Conservation (phyloP, 352 stramenopile species). For the Pythium folliculosum region DNA sequence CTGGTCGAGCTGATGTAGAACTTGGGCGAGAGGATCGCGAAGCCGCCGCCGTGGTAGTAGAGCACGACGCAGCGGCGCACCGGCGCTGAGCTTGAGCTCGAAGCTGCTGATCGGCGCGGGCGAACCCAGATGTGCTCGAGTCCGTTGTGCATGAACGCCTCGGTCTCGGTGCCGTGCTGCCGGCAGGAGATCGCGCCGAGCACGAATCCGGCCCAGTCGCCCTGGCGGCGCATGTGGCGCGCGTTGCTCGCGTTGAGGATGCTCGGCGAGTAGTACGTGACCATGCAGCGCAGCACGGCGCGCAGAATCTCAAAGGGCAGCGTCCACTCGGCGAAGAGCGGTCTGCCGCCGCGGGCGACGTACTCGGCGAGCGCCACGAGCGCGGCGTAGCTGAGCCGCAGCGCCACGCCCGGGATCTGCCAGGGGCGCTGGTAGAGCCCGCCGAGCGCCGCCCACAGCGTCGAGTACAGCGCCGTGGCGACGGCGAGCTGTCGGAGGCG, state of each 20-base stretch:
- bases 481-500: background rate
- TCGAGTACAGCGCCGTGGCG: background rate
- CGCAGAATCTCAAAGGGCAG: constrained; percentile 28
- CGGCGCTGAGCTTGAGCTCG: too few relatives aligned
- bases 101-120: background rate
- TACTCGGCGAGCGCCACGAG: constrained; percentile 21
- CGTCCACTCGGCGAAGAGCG: constrained; percentile 29
- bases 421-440: constrained; percentile 3
- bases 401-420: constrained; percentile 18
- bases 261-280: constrained; percentile 20
- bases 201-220: constrained; percentile 1
- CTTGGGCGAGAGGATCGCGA: constrained; percentile 25
- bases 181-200: constrained; percentile 15
- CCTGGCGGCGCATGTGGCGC: constrained; percentile 21
- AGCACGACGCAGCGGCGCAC: constrained; percentile 15
- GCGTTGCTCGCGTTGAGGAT: constrained; percentile 12
- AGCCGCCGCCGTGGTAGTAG: constrained; percentile 29
- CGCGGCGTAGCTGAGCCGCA: constrained; percentile 14
- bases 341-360: constrained; percentile 25
- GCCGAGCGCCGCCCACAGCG: background rate
- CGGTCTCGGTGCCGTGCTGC: constrained; percentile 15
- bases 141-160: constrained; percentile 18
- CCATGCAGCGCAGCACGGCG: constrained; percentile 7
- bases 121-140: constrained; percentile 31
- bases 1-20: constrained; percentile 26